Evolutionary conservation across 2,329 filamentous ascomycete species (phyloP), one percentile per base, ranked within the genome.

Genomic region (Xylaria sp.): DNA sequence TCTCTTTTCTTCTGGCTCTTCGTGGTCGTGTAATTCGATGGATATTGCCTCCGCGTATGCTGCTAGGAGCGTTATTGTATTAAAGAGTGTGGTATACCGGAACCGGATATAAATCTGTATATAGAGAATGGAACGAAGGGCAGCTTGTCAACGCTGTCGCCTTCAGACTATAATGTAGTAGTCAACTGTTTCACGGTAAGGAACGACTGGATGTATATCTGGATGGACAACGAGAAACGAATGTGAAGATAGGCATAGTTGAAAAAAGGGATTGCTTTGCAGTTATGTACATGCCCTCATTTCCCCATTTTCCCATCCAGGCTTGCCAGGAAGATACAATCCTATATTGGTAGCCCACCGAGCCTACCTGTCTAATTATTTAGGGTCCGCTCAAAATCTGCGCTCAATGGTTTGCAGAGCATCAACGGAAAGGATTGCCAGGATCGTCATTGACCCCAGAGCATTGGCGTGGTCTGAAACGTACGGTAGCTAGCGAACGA

Each of bases 391-490:
- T 43, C 23, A 43, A 43, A 43, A 36, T 39, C 20, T 36, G 28
- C 57, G 23, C 15, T n/a, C 13, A 4, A 30, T 28, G 50, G 64
- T 23, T 23, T 30, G 46, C 18, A 32, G 20, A 28, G 43, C 52
- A 58, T n/a, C 39, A 55, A 62, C 23, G 65, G 58, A 62, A 64
- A 56, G 60, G 63, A 65, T 70, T 65, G 55, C 59, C 59, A 67
- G 63, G 70, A 71, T 73, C 69, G 59, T 69, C 66, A 41, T 69
- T 9, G 50, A 36, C 55, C 58, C 53, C 34, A 46, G 63, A 63
- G 28, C 23, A 12, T 68, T 57, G 60, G 60, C 55, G 63, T 48
- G 56, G 61, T 69, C 53, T 76, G 75, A 76, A 76, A 76, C 74
- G 67, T 71, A n/a, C n/a, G n/a, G n/a, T n/a, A n/a, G n/a, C n/a